These are phyloP conservation scores for Raddia distichophylla DNA, from an alignment of 176 grass and related monocot genomes.

Conservation along the genomic window DNA sequence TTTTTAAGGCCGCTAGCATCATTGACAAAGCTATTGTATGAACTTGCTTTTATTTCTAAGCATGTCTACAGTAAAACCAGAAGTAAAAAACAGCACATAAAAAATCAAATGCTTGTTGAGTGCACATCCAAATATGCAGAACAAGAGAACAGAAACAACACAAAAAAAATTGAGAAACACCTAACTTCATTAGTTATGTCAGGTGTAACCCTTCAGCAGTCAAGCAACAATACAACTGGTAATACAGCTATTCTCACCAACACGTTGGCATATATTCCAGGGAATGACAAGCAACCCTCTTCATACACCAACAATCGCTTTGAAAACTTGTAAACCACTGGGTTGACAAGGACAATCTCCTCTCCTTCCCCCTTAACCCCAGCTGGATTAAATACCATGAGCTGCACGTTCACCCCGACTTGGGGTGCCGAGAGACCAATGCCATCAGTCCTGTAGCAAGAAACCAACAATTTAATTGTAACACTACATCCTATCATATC, in stretches of 20 bases:
- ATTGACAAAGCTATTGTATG: too few species aligned
- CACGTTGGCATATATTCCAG: constrained; percentile 90
- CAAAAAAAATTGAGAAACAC: not conserved
- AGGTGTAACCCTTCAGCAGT: not conserved
- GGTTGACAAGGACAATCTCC: constrained; percentile 94
- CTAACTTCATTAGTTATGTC: constrained; percentile 23
- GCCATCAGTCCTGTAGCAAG: constrained; percentile 79
- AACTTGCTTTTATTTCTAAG: not conserved
- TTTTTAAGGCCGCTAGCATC: too few species aligned
- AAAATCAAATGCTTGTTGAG: not conserved
- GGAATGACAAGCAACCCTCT: constrained; percentile 98
- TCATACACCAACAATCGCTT: constrained; percentile 61
- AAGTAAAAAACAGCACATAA: not conserved
- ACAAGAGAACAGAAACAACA: constrained; percentile 22
- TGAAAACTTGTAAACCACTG: constrained; percentile 75
- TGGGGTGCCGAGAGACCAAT: constrained; percentile 94
- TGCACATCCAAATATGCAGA: constrained; percentile 7
- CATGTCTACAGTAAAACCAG: not conserved
- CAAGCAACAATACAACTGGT: constrained; percentile 26
- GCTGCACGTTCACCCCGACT: constrained; percentile 93
- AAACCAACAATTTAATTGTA: constrained; percentile 23
- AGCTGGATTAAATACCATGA: constrained; percentile 95
- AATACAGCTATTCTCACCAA: constrained; percentile 61
- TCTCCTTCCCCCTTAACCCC: constrained; percentile 84
- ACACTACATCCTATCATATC: not conserved